Conservation (phyloP, 306 rosid species). For the Pyrus communis region DNA sequence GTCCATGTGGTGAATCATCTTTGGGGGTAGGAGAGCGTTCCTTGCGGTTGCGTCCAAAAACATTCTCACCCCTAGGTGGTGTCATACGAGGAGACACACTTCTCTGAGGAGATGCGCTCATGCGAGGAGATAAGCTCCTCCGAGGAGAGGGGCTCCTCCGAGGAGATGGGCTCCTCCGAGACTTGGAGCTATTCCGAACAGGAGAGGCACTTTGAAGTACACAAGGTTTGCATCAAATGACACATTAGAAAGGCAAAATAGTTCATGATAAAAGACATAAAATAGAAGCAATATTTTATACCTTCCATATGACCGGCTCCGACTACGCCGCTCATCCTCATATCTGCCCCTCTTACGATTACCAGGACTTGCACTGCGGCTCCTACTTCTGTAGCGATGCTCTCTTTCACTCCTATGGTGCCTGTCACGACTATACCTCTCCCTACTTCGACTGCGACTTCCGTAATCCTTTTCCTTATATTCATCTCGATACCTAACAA, state of each 20-base stretch:
- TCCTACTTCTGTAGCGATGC: constrained; percentile 43
- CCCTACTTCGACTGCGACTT: constrained; percentile 71
- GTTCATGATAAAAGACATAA: neutral
- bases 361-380: constrained; percentile 55
- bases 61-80: constrained; percentile 33
- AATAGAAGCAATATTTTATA: constrained; percentile 1
- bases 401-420: constrained; percentile 48
- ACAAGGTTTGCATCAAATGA: constrained; percentile 18
- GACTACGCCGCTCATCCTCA: constrained; percentile 47
- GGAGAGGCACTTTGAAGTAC: constrained; percentile 39
- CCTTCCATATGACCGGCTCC: constrained; percentile 57
- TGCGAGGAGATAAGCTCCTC: constrained; percentile 24
- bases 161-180: constrained; percentile 12
- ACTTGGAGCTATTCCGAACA: constrained; percentile 24
- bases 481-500: constrained; percentile 52
- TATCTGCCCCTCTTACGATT: constrained; percentile 36
- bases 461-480: constrained; percentile 46
- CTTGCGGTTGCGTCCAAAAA: constrained; percentile 21
- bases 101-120: constrained; percentile 6
- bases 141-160: constrained; percentile 23
- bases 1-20: constrained; percentile 34
- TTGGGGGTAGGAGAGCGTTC: constrained; percentile 33
- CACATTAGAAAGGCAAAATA: constrained; percentile 7
- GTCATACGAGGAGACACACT: constrained; percentile 34
- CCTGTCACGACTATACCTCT: constrained; percentile 50